These are phyloP conservation scores for Miamiensis avidus DNA, from an alignment of 169 alveolate genomes.

Conservation along the genomic window DNA sequence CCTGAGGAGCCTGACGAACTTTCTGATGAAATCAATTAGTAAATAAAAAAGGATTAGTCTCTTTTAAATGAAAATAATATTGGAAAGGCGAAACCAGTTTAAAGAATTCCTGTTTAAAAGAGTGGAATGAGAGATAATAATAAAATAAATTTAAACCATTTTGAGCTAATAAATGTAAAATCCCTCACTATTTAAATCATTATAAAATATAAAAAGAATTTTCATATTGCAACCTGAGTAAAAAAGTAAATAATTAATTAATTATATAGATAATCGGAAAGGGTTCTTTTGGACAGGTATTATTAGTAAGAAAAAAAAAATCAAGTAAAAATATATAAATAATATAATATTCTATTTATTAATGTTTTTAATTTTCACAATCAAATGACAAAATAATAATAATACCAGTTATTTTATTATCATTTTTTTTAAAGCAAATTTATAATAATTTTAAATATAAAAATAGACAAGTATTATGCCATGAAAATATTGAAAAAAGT, in stretches of 20 bases:
- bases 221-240: no score
- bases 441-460: no score
- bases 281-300: slow-evolving; percentile 38
- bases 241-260: no score
- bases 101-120: neutral
- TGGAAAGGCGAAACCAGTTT: neutral
- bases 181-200: neutral
- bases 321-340: slow-evolving; percentile 11
- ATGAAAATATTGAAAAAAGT: slow-evolving; percentile 47
- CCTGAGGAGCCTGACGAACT: neutral
- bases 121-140: neutral
- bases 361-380: neutral
- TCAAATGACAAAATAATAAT: no score
- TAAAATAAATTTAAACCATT: neutral
- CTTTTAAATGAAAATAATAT: no score
- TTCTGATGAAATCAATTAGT: no score
- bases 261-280: neutral
- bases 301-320: slow-evolving; percentile 38
- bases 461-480: slow-evolving; percentile 17
- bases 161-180: neutral
- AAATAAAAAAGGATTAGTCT: neutral
- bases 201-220: no score
- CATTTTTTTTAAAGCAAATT: no score
- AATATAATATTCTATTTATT: no score
- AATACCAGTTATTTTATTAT: no score